Conservation (phyloP, 306 rosid species). For the Ceratonia siliqua region DNA sequence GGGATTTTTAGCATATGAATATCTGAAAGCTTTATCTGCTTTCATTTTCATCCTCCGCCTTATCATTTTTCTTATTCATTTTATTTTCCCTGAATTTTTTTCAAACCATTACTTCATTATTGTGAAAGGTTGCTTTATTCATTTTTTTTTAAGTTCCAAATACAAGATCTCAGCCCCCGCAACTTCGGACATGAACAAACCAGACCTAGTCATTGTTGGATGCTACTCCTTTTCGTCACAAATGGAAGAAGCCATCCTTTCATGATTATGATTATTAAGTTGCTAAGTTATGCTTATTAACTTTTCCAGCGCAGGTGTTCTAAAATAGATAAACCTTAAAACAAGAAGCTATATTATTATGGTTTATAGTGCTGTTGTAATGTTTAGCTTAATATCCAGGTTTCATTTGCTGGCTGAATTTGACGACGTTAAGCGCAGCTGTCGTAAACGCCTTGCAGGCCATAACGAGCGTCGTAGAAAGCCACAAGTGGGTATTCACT, state of each 20-base stretch:
- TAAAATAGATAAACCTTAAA: constrained; percentile 21
- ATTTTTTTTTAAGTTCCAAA: not conserved
- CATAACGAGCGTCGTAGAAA: constrained; percentile 70
- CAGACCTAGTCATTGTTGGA: constrained; percentile 2
- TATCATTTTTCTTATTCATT: not conserved
- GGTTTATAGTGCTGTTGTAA: constrained; percentile 21
- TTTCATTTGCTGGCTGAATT: constrained; percentile 68
- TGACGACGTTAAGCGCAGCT: constrained; percentile 74
- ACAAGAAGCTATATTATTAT: constrained; percentile 21
- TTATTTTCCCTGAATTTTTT: not conserved
- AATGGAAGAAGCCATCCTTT: constrained; percentile 2
- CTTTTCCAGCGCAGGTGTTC: not conserved
- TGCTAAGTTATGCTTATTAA: not conserved
- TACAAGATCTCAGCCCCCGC: constrained; percentile 11
- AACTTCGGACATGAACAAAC: constrained; percentile 15
- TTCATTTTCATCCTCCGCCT: constrained; percentile 8
- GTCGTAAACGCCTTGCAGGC: constrained; percentile 73
- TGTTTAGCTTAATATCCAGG: constrained; percentile 45
- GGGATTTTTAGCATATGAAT: not conserved
- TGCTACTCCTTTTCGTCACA: not conserved
- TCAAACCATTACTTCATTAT: not conserved
- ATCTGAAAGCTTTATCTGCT: constrained; percentile 16
- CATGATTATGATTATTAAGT: constrained; percentile 1
- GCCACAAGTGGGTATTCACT: constrained; percentile 49
- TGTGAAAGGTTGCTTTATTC: constrained; percentile 21